phyloP scores from a whole-genome alignment of 352 stramenopile species.

The Phytopythium litorale region DNA sequence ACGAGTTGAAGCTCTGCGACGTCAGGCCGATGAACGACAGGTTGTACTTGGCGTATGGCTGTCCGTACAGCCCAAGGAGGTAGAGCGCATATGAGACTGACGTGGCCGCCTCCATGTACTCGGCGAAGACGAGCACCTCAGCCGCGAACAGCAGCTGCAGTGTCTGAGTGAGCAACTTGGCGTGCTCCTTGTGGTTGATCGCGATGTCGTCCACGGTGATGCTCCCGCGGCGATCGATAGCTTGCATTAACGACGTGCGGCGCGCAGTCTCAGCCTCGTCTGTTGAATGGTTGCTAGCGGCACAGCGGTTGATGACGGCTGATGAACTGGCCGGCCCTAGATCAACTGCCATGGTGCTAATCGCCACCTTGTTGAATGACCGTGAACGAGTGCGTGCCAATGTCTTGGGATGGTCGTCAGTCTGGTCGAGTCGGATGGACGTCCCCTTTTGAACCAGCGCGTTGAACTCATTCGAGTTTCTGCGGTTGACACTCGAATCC shows the following conservation, averaged over 20 bases:
- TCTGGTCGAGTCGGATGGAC: slow-evolving; percentile 2
- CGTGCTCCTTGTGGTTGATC: slow-evolving; percentile 14
- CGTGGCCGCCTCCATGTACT: slow-evolving; percentile 28
- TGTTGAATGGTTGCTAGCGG: background rate
- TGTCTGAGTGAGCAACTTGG: slow-evolving; percentile 15
- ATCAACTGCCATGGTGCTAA: background rate
- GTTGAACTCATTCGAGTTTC: background rate
- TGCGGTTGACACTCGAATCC: background rate
- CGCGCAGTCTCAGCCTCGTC: background rate
- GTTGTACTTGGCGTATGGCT: slow-evolving; percentile 19
- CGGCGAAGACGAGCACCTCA: slow-evolving; percentile 22
- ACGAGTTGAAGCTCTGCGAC: slow-evolving; percentile 3
- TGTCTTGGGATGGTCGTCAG: background rate
- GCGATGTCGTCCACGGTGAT: slow-evolving; percentile 14
- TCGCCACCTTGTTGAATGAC: slow-evolving; percentile 5
- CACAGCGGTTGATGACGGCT: background rate
- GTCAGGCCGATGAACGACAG: slow-evolving; percentile 14
- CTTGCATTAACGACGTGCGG: background rate
- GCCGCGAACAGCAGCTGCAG: slow-evolving; percentile 23
- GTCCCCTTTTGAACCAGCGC: background rate
- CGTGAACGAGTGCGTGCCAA: background rate
- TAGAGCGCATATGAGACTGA: slow-evolving; percentile 23
- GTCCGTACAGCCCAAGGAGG: slow-evolving; percentile 12
- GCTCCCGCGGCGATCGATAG: background rate
- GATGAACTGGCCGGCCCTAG: background rate